phyloP scores from a whole-genome alignment of 148 eudicot genomes.

The Camellia sinensis region DNA sequence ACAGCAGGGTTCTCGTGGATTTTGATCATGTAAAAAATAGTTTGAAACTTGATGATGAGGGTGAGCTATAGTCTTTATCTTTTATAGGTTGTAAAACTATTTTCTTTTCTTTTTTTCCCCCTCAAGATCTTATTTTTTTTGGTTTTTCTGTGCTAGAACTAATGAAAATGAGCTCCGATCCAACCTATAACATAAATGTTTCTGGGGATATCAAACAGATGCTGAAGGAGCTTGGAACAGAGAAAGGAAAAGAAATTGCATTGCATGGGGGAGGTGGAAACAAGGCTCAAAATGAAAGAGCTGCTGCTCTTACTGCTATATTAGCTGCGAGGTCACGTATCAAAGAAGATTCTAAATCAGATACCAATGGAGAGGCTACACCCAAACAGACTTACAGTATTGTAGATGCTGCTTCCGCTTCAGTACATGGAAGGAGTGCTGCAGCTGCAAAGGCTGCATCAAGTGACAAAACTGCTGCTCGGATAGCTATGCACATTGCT shows the following conservation, averaged over 20 bases:
- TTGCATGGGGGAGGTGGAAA: slow-evolving; percentile 92
- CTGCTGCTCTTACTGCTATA: slow-evolving; percentile 74
- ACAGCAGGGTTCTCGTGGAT: slow-evolving; percentile 65
- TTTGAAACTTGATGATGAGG: slow-evolving; percentile 91
- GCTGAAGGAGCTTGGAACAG: slow-evolving; percentile 96
- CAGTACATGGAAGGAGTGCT: slow-evolving; percentile 98
- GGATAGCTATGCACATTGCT: slow-evolving; percentile 91
- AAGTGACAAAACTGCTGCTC: slow-evolving; percentile 92
- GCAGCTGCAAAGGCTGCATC: slow-evolving; percentile 83
- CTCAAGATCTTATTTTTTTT: slow-evolving; percentile 9
- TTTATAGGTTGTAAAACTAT: not conserved
- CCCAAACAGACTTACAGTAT: slow-evolving; percentile 63
- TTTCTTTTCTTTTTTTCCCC: not conserved
- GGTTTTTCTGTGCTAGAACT: slow-evolving; percentile 43
- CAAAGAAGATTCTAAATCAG: slow-evolving; percentile 54
- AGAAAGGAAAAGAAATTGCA: slow-evolving; percentile 76
- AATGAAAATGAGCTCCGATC: slow-evolving; percentile 78
- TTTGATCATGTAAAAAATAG: slow-evolving; percentile 91
- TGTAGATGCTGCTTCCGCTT: slow-evolving; percentile 98
- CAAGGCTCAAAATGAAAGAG: slow-evolving; percentile 89
- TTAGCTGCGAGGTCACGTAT: slow-evolving; percentile 88
- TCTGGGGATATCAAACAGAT: slow-evolving; percentile 90
- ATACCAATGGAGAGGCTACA: slow-evolving; percentile 40
- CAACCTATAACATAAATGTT: slow-evolving; percentile 81
- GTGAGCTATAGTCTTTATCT: slow-evolving; percentile 28